Percentiles rank a stretch among this genome's conserved stretches.
Conservation (phyloP, 1,284 basidiomycete genomes). For the Irpex rosettiformis region DNA sequence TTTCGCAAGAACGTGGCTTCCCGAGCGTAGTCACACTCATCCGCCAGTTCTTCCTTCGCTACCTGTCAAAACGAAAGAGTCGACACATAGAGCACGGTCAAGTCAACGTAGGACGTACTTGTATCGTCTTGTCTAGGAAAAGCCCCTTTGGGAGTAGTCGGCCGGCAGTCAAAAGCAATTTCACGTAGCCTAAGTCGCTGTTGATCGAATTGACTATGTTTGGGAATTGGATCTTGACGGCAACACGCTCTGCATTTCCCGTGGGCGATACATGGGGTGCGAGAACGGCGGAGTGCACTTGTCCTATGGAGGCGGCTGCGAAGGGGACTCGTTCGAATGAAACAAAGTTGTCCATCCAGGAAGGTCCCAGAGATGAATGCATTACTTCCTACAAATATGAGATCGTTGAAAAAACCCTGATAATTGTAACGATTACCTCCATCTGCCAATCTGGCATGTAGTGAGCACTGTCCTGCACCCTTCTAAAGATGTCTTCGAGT, state of each 20-base stretch:
- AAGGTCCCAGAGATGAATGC: slow-evolving; percentile 65
- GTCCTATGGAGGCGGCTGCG: slow-evolving; percentile 96
- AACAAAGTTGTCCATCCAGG: slow-evolving; percentile 74
- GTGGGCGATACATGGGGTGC: slow-evolving; percentile 46
- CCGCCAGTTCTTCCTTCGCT: slow-evolving; percentile 88
- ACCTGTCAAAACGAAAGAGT: slow-evolving; percentile 42
- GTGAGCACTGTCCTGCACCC: slow-evolving; percentile 94
- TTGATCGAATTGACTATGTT: slow-evolving; percentile 86
- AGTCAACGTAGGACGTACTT: slow-evolving; percentile 35
- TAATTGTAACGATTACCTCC: too few relatives aligned
- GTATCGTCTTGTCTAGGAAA: slow-evolving; percentile 86
- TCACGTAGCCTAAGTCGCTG: slow-evolving; percentile 87
- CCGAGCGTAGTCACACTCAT: slow-evolving; percentile 92
- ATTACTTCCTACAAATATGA: slow-evolving; percentile 65
- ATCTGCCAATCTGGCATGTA: slow-evolving; percentile 99
- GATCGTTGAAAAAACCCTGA: background rate
- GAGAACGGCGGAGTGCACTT: slow-evolving; percentile 85
- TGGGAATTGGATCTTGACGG: slow-evolving; percentile 97
- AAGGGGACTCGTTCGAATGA: slow-evolving; percentile 87
- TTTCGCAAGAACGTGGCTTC: slow-evolving; percentile 75
- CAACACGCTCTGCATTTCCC: slow-evolving; percentile 59
- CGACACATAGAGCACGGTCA: background rate
- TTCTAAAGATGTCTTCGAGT: slow-evolving; percentile 84
- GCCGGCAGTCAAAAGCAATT: slow-evolving; percentile 79
- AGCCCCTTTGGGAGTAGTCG: slow-evolving; percentile 82